Percentiles rank a stretch among this genome's conserved stretches.
phyloP scores from a whole-genome alignment of 805 yeast genomes.

The Saccharomyces kudriavzevii region DNA sequence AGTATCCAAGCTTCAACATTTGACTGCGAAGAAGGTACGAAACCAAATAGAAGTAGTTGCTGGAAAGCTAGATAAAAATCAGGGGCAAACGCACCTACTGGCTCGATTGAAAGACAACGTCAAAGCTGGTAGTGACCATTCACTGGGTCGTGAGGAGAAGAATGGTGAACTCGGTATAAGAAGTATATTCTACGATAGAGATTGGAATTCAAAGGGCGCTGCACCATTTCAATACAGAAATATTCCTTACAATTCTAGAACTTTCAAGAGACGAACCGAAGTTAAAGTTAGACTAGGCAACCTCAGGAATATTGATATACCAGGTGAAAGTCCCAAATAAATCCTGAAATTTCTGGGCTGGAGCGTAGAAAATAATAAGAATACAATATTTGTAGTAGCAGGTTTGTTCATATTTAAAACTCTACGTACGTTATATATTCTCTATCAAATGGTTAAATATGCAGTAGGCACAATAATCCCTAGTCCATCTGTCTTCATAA shows the following conservation, averaged over 20 bases:
- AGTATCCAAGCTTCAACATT: slow-evolving; percentile 17
- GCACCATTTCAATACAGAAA: slow-evolving; percentile 36
- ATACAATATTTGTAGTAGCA: background rate
- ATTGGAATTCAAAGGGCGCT: slow-evolving; percentile 53
- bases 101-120: slow-evolving; percentile 35
- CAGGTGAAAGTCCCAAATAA: background rate
- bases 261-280: slow-evolving; percentile 26
- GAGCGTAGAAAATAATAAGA: too few relatives aligned
- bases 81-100: slow-evolving; percentile 30
- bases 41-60: slow-evolving; percentile 19
- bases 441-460: background rate
- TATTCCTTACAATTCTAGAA: slow-evolving; percentile 22
- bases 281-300: slow-evolving; percentile 5
- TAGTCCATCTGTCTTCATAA: slow-evolving; percentile 3
- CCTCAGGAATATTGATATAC: slow-evolving; percentile 1
- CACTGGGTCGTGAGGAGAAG: slow-evolving; percentile 2
- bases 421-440: background rate
- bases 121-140: slow-evolving; percentile 29
- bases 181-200: slow-evolving; percentile 58
- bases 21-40: slow-evolving; percentile 18
- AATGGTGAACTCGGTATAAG: slow-evolving; percentile 34
- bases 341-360: background rate
- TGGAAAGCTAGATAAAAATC: slow-evolving; percentile 22
- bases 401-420: background rate
- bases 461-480: background rate